Base-by-base conservation (phyloP, 306 rosid genomes). In the Vicia sativa region DNA sequence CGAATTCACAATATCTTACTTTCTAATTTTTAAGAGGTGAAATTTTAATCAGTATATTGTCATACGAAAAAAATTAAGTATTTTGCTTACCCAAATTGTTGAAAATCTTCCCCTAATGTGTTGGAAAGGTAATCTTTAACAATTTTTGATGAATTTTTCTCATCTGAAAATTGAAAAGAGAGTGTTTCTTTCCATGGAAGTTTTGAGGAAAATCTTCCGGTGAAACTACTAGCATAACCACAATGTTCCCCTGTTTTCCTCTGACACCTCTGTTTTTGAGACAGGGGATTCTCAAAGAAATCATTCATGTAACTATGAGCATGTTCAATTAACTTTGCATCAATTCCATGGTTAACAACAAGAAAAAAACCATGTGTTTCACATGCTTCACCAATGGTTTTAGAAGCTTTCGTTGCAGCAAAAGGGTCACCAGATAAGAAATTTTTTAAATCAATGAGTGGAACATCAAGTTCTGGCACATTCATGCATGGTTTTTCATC, bases 221-320 rank as follows among this genome's bases (percentile, higher is more conserved):
- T 95, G 70, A 95, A 95, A 80, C 99, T 95, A 52, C 99, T 90
- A 9, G 99, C 96, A 79, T 95, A 95, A 5, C 99, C 99, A 63
- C 90, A 91, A 81, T 81, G 89, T 39, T 95, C 97, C 21, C 99
- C 97, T 8, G 68, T 53, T 77, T 84, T 84, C 68, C 95, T 88
- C 73, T 88, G 90, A 28, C 92, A 88, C 13, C 88, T 85, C 91
- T 88, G 95, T 78, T 95, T 95, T 28, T 83, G 66, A 48, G 76
- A 59, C 67, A 95, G 85, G 21, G 97, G 96, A 56, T 81, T 35
- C 37, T 84, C 85, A 52, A 95, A 95, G 76, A 95, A 95, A 11
- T 81, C 75, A 11, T 87, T 81, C 91, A 84, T 88, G 77, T 42
- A 88, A 7, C 63, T 23, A 39, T 90, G 99, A 37, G 97, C 91